Percentiles rank a stretch among this genome's conserved stretches.
These are phyloP conservation scores for Colletotrichum agaves DNA, from an alignment of 2,329 filamentous ascomycete species.

Conservation along the genomic window DNA sequence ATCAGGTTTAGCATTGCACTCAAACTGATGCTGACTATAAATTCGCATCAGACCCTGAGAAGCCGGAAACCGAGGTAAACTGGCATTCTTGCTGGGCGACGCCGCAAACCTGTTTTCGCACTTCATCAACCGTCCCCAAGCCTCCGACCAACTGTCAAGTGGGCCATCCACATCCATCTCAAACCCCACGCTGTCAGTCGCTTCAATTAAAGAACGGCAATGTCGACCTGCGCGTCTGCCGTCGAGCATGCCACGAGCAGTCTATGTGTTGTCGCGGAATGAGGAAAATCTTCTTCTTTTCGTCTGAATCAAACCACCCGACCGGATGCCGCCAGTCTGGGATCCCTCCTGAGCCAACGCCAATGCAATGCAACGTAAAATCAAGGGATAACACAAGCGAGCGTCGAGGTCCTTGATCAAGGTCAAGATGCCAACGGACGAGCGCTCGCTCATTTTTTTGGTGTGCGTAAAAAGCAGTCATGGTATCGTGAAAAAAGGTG, in stretches of 20 bases:
- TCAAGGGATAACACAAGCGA: conserved; percentile 49
- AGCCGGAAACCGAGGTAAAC: background rate
- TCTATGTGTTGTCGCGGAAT: conserved; percentile 53
- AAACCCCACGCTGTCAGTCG: conserved; percentile 29
- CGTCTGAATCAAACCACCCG: conserved; percentile 46
- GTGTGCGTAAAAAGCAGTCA: conserved; percentile 49
- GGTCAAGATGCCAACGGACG: conserved; percentile 19
- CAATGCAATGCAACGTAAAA: conserved; percentile 65
- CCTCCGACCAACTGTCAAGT: conserved; percentile 21
- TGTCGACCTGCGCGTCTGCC: conserved; percentile 37
- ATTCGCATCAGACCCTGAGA: conserved; percentile 18
- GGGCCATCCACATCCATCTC: background rate
- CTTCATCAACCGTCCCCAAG: background rate
- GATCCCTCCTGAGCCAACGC: conserved; percentile 58
- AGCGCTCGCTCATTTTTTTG: conserved; percentile 30
- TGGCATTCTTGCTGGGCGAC: background rate
- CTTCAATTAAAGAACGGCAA: conserved; percentile 36
- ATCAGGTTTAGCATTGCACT: conserved; percentile 21
- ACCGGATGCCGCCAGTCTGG: conserved; percentile 38
- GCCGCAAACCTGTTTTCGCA: conserved; percentile 1
- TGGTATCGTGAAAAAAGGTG: conserved; percentile 57
- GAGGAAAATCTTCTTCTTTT: conserved; percentile 51
- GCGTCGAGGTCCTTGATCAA: conserved; percentile 6
- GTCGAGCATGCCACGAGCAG: conserved; percentile 46
- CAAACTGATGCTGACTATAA: background rate